Evolutionary conservation across 345 rosid species (phyloP), one percentile per base, ranked within the genome.

Genomic region (Hibiscus mutabilis): DNA sequence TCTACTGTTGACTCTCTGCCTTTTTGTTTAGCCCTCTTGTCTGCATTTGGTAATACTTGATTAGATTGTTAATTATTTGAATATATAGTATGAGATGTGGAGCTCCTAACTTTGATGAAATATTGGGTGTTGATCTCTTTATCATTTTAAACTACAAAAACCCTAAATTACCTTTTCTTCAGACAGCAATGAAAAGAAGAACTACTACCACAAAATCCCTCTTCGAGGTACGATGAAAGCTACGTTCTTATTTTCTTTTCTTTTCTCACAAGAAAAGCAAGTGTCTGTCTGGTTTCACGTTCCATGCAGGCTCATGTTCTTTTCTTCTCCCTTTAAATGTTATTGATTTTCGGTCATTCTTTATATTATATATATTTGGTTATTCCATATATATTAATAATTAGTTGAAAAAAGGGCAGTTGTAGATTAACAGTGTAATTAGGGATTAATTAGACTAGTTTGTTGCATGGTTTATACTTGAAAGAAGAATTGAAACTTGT

Each of bases 161-260:
- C 52, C 64, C 78, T 67, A 58, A 24, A 12, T 49, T 21, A 2
- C 31, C 27, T 69, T 69, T 35, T 29, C 72, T 52, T 52, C 37
- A 29, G 42, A 57, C 46, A 55, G 3, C 9, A 67, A 65, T 13
- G 35, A 25, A 44, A 65, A 66, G 2, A 66, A 56, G 14, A 3
- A 19, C 4, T 5, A 35, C 49, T 6, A 35, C 67, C 19, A 37
- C 29, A 21, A 55, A 55, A 55, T 11, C 24, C 68, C 61, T 66
- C 72, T 66, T 44, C 71, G 42, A 79, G 71, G 77, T 74, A 76
- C 81, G 79, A 68, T 74, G 73, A 74, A 73, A 73, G 21, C 75
- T 52, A 65, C 61, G 14, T 66, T 74, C 29, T 21, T 69, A 4
- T 29, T 3, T 22, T 51, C 9, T 3, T 22, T 51, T 2, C 4